Evolutionary conservation across 2,329 filamentous ascomycete genomes (phyloP).

Genomic region (Botryotinia globosa): DNA sequence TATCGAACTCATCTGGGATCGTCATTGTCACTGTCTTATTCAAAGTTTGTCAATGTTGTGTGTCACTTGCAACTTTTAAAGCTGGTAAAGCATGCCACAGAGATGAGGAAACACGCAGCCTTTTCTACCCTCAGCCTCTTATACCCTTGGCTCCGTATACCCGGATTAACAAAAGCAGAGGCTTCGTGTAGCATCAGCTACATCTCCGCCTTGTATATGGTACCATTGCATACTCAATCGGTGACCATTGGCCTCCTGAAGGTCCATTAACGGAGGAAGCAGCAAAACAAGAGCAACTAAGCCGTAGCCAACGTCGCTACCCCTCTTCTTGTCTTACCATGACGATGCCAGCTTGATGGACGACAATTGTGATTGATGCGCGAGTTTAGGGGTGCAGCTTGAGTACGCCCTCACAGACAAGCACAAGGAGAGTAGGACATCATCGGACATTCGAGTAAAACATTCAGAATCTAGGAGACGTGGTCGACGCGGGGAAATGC

Average conservation of each 20-base stretch:
- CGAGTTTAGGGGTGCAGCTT: neutral
- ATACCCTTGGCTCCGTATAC: neutral
- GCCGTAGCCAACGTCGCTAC: conserved; percentile 3
- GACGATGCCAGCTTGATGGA: neutral
- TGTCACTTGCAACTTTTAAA: neutral
- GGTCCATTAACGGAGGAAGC: neutral
- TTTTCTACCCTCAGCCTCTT: neutral
- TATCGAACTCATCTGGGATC: conserved; percentile 46
- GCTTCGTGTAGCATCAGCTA: conserved; percentile 1
- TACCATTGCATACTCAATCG: neutral
- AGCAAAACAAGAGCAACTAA: neutral
- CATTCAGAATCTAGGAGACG: too few relatives aligned
- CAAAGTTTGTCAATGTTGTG: neutral
- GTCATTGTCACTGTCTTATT: conserved; percentile 26
- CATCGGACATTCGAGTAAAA: neutral
- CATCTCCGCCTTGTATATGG: neutral
- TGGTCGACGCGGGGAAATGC: neutral
- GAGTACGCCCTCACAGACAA: neutral
- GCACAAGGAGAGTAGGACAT: neutral
- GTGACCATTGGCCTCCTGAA: neutral
- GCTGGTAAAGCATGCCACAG: neutral
- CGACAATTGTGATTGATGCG: conserved; percentile 8
- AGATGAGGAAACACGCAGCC: neutral
- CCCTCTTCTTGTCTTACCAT: conserved; percentile 15
- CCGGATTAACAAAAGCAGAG: neutral